Conservation (phyloP, 2,329 filamentous ascomycete genomes). For the Ceratocystis huliohia region DNA sequence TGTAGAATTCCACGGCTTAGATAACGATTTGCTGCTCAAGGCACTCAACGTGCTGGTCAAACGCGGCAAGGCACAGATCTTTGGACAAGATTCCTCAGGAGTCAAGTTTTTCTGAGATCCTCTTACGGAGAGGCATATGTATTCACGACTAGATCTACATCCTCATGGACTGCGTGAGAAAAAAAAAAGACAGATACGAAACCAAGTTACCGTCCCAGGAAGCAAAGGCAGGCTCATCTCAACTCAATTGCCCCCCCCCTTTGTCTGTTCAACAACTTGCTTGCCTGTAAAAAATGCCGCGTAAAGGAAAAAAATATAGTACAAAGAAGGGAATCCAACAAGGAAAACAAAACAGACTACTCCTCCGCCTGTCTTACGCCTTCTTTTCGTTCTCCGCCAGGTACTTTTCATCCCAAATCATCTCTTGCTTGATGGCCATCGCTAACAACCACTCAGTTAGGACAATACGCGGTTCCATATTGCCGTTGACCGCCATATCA, state of each 20-base stretch:
- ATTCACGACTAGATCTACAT: too few species aligned
- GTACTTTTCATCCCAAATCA: conserved; percentile 55
- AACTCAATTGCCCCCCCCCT: too few species aligned
- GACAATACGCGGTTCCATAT: conserved; percentile 71
- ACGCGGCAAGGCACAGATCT: conserved; percentile 82
- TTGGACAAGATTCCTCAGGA: conserved; percentile 75
- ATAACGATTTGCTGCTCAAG: conserved; percentile 65
- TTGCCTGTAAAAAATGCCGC: neutral
- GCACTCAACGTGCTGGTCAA: conserved; percentile 73
- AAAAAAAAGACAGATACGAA: conserved; percentile 1
- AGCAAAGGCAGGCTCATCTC: neutral
- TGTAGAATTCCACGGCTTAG: conserved; percentile 76
- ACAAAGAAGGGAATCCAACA: neutral
- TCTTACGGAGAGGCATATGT: neutral
- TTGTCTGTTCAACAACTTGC: too few species aligned
- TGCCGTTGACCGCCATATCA: conserved; percentile 62
- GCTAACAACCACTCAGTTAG: conserved; percentile 80
- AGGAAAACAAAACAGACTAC: neutral
- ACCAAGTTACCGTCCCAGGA: neutral
- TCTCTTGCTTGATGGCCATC: conserved; percentile 75
- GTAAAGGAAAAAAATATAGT: conserved; percentile 7
- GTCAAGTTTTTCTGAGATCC: conserved; percentile 81
- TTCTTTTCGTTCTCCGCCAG: conserved; percentile 30
- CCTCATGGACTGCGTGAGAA: neutral
- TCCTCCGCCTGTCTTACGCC: neutral